These are phyloP conservation scores for Boechera retrofracta DNA, from an alignment of 345 rosid species.

Conservation along the genomic window DNA sequence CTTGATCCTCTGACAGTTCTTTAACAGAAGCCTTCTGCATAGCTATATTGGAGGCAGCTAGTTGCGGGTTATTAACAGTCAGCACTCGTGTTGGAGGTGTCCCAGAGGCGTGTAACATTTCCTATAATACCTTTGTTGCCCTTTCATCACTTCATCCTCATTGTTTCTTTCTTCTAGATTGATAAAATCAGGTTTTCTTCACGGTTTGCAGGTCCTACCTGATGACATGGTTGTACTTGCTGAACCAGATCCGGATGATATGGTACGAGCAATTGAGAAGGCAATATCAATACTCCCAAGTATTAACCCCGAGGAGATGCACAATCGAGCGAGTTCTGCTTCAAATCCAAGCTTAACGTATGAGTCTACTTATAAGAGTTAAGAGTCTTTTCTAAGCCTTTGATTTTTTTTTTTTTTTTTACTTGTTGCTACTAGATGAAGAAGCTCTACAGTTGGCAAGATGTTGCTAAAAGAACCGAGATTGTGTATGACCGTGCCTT, in stretches of 20 bases:
- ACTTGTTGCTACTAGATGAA: slow-evolving; percentile 52
- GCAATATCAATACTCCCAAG: slow-evolving; percentile 86
- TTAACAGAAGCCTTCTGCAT: slow-evolving; percentile 99
- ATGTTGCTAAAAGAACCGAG: slow-evolving; percentile 94
- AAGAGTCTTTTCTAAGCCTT: not conserved
- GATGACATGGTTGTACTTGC: slow-evolving; percentile 98
- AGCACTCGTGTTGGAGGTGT: slow-evolving; percentile 98
- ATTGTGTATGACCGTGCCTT: slow-evolving; percentile 81
- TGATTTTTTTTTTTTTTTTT: not conserved
- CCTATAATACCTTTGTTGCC: not conserved
- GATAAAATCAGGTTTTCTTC: not conserved
- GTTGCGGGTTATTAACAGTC: slow-evolving; percentile 93
- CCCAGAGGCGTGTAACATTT: slow-evolving; percentile 72
- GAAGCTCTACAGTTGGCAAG: slow-evolving; percentile 92
- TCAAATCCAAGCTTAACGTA: not conserved
- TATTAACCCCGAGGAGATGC: slow-evolving; percentile 88
- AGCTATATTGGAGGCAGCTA: slow-evolving; percentile 97
- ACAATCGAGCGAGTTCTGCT: slow-evolving; percentile 63
- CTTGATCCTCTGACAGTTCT: slow-evolving; percentile 64
- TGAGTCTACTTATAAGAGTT: not conserved
- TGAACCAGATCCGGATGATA: slow-evolving; percentile 91
- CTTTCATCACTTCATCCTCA: not conserved
- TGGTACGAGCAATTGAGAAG: slow-evolving; percentile 77
- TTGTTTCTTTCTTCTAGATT: slow-evolving; percentile 4
- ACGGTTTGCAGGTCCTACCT: slow-evolving; percentile 70